Percentiles rank a stretch among this genome's conserved stretches.
These are phyloP conservation scores for Phyllosticta citribraziliensis DNA, from an alignment of 2,329 filamentous ascomycete species.

Conservation along the genomic window DNA sequence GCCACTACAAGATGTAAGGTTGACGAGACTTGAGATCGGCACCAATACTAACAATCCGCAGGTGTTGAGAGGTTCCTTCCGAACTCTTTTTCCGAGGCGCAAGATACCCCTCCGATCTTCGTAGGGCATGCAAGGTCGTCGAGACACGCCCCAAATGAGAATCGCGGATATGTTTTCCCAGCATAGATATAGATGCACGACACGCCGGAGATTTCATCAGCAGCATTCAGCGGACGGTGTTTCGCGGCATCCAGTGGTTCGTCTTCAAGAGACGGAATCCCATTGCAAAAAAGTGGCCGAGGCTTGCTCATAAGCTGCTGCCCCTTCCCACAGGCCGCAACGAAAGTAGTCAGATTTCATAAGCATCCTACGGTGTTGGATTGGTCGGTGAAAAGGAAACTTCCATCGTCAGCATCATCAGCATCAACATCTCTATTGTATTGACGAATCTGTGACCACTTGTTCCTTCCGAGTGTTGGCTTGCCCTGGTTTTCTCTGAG, in stretches of 20 bases:
- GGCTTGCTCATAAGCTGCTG: neutral
- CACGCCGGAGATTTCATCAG: constrained; percentile 7
- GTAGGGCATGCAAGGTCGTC: neutral
- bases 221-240: constrained; percentile 7
- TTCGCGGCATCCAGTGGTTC: constrained; percentile 7
- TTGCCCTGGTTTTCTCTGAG: neutral
- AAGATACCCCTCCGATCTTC: neutral
- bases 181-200: constrained; percentile 10
- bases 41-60: neutral
- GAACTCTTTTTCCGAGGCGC: neutral
- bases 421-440: neutral
- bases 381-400: neutral
- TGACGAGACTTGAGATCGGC: no score
- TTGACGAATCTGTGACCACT: neutral
- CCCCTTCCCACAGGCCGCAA: neutral
- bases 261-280: neutral
- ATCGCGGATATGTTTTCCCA: neutral
- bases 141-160: neutral
- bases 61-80: constrained; percentile 3
- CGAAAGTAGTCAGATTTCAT: neutral
- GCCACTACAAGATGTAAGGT: constrained; percentile 63
- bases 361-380: neutral
- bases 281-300: neutral
- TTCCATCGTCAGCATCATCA: neutral
- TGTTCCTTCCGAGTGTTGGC: neutral